phyloP scores from a whole-genome alignment of 352 stramenopile species.

The Nothophytophthora sp. region DNA sequence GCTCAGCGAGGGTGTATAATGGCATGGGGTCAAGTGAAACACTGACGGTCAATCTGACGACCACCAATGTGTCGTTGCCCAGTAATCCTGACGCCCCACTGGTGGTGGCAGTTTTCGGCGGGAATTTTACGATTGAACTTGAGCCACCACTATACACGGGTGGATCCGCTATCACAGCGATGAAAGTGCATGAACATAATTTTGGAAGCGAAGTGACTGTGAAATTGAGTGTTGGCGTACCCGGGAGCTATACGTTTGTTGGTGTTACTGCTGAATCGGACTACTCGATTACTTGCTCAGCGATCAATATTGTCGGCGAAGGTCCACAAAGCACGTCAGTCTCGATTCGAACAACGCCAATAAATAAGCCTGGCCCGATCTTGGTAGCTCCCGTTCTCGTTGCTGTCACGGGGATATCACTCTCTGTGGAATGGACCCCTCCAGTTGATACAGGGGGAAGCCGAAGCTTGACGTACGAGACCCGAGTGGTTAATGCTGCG shows the following conservation, averaged over 20 bases:
- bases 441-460: slow-evolving; percentile 52
- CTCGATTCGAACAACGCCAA: slow-evolving; percentile 27
- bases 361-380: slow-evolving; percentile 40
- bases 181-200: slow-evolving; percentile 45
- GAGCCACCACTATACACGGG: slow-evolving; percentile 39
- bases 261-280: slow-evolving; percentile 26
- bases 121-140: slow-evolving; percentile 61
- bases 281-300: slow-evolving; percentile 42
- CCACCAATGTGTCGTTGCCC: slow-evolving; percentile 16
- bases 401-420: slow-evolving; percentile 31
- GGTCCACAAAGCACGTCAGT: slow-evolving; percentile 20
- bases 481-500: slow-evolving; percentile 14
- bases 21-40: slow-evolving; percentile 29
- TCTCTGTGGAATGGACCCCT: slow-evolving; percentile 33
- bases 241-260: slow-evolving; percentile 27
- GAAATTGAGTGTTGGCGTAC: background rate
- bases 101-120: slow-evolving; percentile 43
- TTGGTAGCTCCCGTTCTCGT: slow-evolving; percentile 22
- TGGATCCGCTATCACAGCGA: slow-evolving; percentile 28
- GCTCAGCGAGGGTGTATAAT: slow-evolving; percentile 36
- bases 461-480: slow-evolving; percentile 29
- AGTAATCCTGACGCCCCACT: slow-evolving; percentile 26
- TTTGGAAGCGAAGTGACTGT: slow-evolving; percentile 27
- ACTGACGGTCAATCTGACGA: slow-evolving; percentile 22
- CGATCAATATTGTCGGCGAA: slow-evolving; percentile 43